Conservation (phyloP, 768 basidiomycete genomes). For the Megacollybia marginata region DNA sequence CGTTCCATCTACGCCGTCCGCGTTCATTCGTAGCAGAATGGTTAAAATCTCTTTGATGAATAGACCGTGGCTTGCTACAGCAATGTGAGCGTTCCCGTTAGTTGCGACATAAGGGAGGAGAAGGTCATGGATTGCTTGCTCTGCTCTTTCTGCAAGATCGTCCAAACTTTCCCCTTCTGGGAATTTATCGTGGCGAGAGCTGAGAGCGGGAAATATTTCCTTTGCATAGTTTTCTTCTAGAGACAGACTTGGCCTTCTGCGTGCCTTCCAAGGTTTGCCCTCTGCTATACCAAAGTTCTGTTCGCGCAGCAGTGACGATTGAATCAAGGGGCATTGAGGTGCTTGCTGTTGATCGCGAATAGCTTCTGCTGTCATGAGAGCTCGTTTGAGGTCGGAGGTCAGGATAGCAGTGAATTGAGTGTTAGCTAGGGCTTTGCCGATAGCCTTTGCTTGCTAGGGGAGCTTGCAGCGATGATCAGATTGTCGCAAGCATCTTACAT, state of each 20-base stretch:
- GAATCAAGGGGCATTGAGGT: conserved; percentile 37
- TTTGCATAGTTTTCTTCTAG: conserved; percentile 42
- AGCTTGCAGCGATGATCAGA: background rate
- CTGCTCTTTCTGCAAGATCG: conserved; percentile 54
- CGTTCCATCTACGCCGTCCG: no score
- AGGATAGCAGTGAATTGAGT: conserved; percentile 49
- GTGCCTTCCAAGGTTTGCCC: conserved; percentile 43
- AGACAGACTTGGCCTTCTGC: conserved; percentile 20
- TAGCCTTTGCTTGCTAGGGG: conserved; percentile 54
- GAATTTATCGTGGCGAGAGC: conserved; percentile 41
- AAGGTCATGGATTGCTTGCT: conserved; percentile 39
- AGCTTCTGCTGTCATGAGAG: conserved; percentile 52
- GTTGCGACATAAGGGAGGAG: conserved; percentile 40
- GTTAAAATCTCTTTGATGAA: conserved; percentile 56
- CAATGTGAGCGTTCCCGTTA: conserved; percentile 42
- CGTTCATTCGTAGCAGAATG: conserved; percentile 37
- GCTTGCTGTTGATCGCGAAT: conserved; percentile 40
- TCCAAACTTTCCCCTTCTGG: conserved; percentile 68
- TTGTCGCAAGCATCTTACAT: conserved; percentile 24
- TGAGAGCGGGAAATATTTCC: conserved; percentile 45
- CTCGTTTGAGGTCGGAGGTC: conserved; percentile 61
- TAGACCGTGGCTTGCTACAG: conserved; percentile 70
- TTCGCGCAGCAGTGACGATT: conserved; percentile 52
- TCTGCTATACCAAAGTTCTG: conserved; percentile 68
- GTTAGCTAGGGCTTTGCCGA: conserved; percentile 32